phyloP scores from a whole-genome alignment of 768 basidiomycete genomes.

The Austroboletus eburneus region DNA sequence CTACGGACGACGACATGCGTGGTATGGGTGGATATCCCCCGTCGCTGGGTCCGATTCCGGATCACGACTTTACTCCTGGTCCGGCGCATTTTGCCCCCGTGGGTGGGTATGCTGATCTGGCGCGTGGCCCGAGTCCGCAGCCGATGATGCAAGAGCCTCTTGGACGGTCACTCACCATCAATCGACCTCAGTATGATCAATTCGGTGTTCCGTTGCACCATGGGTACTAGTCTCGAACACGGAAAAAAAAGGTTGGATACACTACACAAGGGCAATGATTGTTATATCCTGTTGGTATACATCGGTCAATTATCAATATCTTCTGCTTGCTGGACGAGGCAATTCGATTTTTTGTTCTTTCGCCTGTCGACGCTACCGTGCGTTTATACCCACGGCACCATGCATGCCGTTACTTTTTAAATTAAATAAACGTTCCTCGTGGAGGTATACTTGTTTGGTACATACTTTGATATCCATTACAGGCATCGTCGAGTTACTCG shows the following conservation, averaged over 20 bases:
- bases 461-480: too few relatives aligned
- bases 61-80: constrained; percentile 77
- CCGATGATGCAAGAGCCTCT: constrained; percentile 47
- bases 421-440: too few relatives aligned
- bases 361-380: constrained; percentile 2
- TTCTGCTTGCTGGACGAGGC: constrained; percentile 33
- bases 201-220: constrained; percentile 61
- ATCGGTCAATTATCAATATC: constrained; percentile 6
- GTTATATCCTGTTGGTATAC: constrained; percentile 1
- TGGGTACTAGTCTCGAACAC: constrained; percentile 19
- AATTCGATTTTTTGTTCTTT: constrained; percentile 4
- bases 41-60: constrained; percentile 46
- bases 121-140: constrained; percentile 68
- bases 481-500: too few relatives aligned
- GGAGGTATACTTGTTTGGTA: too few relatives aligned
- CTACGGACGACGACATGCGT: constrained; percentile 31
- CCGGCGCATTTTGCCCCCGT: constrained; percentile 55
- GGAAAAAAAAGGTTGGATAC: neutral
- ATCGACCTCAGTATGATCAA: constrained; percentile 49
- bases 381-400: constrained; percentile 27
- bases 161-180: constrained; percentile 38
- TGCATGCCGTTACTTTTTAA: too few relatives aligned
- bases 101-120: constrained; percentile 79
- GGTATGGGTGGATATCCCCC: constrained; percentile 25
- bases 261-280: neutral